Evolutionary conservation across 208 protist species (phyloP).

Genomic region (Borovskyia barvae): DNA sequence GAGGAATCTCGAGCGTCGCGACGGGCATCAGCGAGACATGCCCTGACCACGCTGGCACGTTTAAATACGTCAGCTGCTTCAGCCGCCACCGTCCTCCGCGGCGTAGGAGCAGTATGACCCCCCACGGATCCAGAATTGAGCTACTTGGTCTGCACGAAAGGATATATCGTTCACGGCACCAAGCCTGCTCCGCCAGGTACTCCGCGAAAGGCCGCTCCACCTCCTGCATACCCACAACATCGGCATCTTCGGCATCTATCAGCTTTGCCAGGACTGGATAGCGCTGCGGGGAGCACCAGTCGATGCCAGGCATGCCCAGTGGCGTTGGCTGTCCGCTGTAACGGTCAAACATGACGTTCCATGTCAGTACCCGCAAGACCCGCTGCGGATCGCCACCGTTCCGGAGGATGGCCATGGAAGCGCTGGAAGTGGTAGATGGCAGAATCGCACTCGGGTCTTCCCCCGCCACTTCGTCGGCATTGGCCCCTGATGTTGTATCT

Average conservation of each 20-base stretch:
- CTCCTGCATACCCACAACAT: constrained; percentile 91
- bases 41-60: constrained; percentile 85
- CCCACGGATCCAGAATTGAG: constrained; percentile 74
- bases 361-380: constrained; percentile 74
- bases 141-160: constrained; percentile 63
- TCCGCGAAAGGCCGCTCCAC: constrained; percentile 74
- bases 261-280: constrained; percentile 83
- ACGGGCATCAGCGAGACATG: constrained; percentile 88
- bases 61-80: constrained; percentile 58
- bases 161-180: constrained; percentile 71
- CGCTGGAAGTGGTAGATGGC: not conserved
- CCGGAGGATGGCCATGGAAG: not conserved
- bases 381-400: not conserved
- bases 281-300: constrained; percentile 87
- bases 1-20: constrained; percentile 40
- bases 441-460: not conserved
- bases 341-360: constrained; percentile 92
- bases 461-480: not conserved
- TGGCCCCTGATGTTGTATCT: not conserved
- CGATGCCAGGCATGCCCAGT: constrained; percentile 89
- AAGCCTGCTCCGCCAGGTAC: constrained; percentile 70
- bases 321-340: constrained; percentile 88
- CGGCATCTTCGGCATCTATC: constrained; percentile 73
- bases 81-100: constrained; percentile 40
- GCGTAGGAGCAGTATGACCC: constrained; percentile 79